A percentile compares a stretch with the other conserved stretches of the same genome.
Evolutionary conservation across 768 basidiomycete species (phyloP).

Genomic region (Lactarius indigo): DNA sequence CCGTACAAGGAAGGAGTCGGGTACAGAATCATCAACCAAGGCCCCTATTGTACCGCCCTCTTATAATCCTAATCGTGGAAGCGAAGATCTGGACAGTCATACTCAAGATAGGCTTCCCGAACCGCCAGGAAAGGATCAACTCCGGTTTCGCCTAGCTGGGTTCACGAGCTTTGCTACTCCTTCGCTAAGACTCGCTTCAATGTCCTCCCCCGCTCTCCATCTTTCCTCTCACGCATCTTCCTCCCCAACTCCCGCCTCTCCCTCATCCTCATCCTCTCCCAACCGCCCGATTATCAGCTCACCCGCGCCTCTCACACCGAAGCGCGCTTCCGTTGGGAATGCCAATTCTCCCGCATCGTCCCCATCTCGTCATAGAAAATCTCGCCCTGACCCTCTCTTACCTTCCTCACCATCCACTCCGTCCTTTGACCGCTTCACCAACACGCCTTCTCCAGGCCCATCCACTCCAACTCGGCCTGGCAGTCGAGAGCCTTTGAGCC

Average conservation of each 20-base stretch:
- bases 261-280: slow-evolving; percentile 43
- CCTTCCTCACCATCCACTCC: slow-evolving; percentile 24
- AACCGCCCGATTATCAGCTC: slow-evolving; percentile 42
- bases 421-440: slow-evolving; percentile 1
- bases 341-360: slow-evolving; percentile 28
- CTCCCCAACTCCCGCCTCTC: slow-evolving; percentile 51
- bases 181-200: slow-evolving; percentile 63
- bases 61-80: neutral
- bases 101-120: neutral
- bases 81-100: neutral
- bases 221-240: slow-evolving; percentile 54
- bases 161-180: slow-evolving; percentile 60
- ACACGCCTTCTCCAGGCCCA: slow-evolving; percentile 12
- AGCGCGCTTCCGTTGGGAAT: slow-evolving; percentile 11
- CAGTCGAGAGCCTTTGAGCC: slow-evolving; percentile 38
- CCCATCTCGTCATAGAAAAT: slow-evolving; percentile 28
- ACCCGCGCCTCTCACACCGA: slow-evolving; percentile 34
- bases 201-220: slow-evolving; percentile 73
- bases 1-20: slow-evolving; percentile 40
- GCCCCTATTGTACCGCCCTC: slow-evolving; percentile 36
- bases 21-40: slow-evolving; percentile 37
- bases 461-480: slow-evolving; percentile 14
- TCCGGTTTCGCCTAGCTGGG: slow-evolving; percentile 44
- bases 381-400: slow-evolving; percentile 27
- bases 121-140: slow-evolving; percentile 6